phyloP scores from a whole-genome alignment of 2,329 filamentous ascomycete species.

The Neurospora sp. region DNA sequence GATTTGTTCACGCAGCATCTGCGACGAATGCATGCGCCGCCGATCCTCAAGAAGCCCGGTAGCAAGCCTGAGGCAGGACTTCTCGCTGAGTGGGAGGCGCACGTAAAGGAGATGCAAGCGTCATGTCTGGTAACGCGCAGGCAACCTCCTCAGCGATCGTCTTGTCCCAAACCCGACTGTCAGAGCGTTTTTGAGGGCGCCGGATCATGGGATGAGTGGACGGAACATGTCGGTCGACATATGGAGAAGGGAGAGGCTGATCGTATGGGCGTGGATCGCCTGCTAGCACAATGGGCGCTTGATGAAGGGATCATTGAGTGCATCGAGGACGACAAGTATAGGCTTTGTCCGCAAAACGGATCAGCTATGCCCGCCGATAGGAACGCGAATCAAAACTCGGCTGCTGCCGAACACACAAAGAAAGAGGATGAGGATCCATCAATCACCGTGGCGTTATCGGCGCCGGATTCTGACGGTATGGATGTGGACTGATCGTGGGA shows the following conservation, averaged over 20 bases:
- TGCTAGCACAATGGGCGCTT: slow-evolving; percentile 52
- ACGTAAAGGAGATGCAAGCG: slow-evolving; percentile 59
- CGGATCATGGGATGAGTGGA: slow-evolving; percentile 78
- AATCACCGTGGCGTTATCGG: slow-evolving; percentile 18
- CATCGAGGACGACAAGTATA: slow-evolving; percentile 45
- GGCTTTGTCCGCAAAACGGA: slow-evolving; percentile 36
- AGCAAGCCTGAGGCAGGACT: slow-evolving; percentile 49
- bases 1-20: slow-evolving; percentile 93
- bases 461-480: slow-evolving; percentile 12
- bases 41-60: slow-evolving; percentile 48
- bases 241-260: slow-evolving; percentile 64
- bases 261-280: slow-evolving; percentile 44
- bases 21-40: slow-evolving; percentile 81
- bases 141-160: slow-evolving; percentile 57
- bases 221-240: slow-evolving; percentile 85
- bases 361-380: slow-evolving; percentile 13
- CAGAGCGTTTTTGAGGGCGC: slow-evolving; percentile 58
- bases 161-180: slow-evolving; percentile 65
- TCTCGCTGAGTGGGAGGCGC: slow-evolving; percentile 52
- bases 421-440: slow-evolving; percentile 19
- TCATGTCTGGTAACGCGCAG: slow-evolving; percentile 65
- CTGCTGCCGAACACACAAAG: slow-evolving; percentile 4
- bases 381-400: slow-evolving; percentile 6
- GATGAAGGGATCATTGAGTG: slow-evolving; percentile 54
- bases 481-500: slow-evolving; percentile 15